Evolutionary conservation across 805 yeast species (phyloP).

Genomic region (Helenozyma rhizophorensis): DNA sequence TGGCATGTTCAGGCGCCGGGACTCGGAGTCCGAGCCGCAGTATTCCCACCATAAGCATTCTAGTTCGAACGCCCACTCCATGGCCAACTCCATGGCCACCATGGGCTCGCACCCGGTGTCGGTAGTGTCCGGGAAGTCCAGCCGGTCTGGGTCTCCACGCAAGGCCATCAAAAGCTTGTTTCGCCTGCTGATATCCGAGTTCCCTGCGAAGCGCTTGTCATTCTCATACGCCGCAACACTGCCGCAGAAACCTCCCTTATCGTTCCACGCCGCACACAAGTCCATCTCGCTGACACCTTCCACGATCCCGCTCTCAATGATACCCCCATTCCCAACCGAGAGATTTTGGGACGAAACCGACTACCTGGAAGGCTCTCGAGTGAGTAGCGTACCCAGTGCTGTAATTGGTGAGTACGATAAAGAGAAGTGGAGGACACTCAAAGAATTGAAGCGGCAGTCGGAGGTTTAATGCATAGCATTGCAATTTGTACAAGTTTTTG

Average conservation of each 20-base stretch:
- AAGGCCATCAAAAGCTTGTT: conserved; percentile 23
- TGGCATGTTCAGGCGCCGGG: conserved; percentile 20
- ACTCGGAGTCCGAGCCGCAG: conserved; percentile 22
- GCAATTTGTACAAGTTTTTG: too few relatives aligned
- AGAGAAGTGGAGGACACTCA: conserved; percentile 60
- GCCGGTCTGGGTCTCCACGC: conserved; percentile 30
- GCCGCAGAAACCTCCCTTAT: background rate
- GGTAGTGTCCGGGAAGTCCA: conserved; percentile 22
- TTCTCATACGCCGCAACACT: conserved; percentile 1
- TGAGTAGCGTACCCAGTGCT: conserved; percentile 48
- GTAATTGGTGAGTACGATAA: conserved; percentile 62
- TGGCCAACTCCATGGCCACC: too few relatives aligned
- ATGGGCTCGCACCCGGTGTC: conserved; percentile 9
- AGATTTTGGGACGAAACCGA: conserved; percentile 31
- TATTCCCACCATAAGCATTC: conserved; percentile 9
- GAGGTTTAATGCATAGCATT: too few relatives aligned
- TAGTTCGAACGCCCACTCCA: conserved; percentile 24
- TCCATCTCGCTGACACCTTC: conserved; percentile 1
- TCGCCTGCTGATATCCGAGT: conserved; percentile 7
- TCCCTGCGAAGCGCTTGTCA: conserved; percentile 3
- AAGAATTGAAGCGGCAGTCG: conserved; percentile 21
- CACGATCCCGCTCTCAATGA: too few relatives aligned
- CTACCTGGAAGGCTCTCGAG: conserved; percentile 36
- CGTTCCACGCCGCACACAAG: too few relatives aligned
- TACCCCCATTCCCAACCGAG: conserved; percentile 5